These are phyloP conservation scores for Coemansia brasiliensis DNA, from an alignment of 192 early-diverging fungal genomes.

Conservation along the genomic window DNA sequence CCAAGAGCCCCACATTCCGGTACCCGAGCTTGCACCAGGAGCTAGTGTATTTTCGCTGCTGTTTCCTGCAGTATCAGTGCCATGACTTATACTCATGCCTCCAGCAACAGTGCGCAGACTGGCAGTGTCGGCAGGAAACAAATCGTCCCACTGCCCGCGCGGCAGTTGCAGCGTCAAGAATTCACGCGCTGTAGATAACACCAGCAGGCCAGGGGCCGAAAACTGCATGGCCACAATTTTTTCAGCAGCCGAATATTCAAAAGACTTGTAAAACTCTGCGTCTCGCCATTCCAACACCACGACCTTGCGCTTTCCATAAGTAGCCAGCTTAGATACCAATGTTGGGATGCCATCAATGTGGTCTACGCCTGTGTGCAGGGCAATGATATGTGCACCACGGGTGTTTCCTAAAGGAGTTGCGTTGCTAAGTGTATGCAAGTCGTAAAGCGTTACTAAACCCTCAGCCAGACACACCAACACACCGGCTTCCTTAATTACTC, in stretches of 20 bases:
- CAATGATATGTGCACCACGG: conserved; percentile 73
- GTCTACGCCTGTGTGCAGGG: conserved; percentile 71
- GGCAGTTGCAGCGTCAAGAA: conserved; percentile 55
- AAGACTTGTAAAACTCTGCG: conserved; percentile 66
- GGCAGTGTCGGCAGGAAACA: conserved; percentile 51
- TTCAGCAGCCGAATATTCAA: conserved; percentile 74
- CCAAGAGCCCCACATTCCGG: conserved; percentile 55
- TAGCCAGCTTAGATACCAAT: conserved; percentile 71
- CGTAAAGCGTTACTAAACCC: conserved; percentile 69
- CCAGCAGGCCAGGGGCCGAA: conserved; percentile 66
- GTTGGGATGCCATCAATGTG: conserved; percentile 64
- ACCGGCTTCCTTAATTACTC: conserved; percentile 72
- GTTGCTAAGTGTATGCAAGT: conserved; percentile 69
- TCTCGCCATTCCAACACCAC: conserved; percentile 76
- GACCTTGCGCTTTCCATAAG: conserved; percentile 70
- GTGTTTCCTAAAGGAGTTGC: conserved; percentile 69
- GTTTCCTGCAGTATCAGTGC: conserved; percentile 2
- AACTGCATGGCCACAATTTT: conserved; percentile 74
- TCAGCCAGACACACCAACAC: conserved; percentile 74
- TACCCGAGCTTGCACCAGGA: conserved; percentile 5
- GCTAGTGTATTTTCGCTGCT: conserved; percentile 1
- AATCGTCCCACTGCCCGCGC: conserved; percentile 47
- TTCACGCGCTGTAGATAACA: conserved; percentile 47
- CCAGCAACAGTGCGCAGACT: conserved; percentile 47
- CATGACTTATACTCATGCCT: conserved; percentile 4